phyloP scores from a whole-genome alignment of 441 rosid species.

The Pelargonium fulgidum region DNA sequence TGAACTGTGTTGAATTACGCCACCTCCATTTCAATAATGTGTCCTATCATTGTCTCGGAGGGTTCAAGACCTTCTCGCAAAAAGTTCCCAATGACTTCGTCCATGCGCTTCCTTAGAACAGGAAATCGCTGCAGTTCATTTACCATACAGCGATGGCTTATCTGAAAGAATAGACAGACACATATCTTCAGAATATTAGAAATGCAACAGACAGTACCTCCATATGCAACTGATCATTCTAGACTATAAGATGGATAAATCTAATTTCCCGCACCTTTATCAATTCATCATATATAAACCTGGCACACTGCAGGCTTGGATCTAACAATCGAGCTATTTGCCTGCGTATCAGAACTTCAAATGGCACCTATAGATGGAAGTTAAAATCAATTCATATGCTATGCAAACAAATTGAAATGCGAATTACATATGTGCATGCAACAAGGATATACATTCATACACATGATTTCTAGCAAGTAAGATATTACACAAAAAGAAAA shows the following conservation, averaged over 20 bases:
- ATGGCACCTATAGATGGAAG: conserved; percentile 58
- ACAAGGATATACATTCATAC: not conserved
- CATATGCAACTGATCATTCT: not conserved
- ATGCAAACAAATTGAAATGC: too few species aligned
- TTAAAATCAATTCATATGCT: not conserved
- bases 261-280: conserved; percentile 45
- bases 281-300: conserved; percentile 88
- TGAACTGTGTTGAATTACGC: conserved; percentile 3
- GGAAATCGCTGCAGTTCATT: conserved; percentile 81
- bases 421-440: too few species aligned
- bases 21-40: conserved; percentile 95
- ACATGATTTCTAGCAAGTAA: too few species aligned
- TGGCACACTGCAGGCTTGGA: conserved; percentile 92
- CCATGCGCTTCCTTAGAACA: conserved; percentile 77
- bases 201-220: not conserved
- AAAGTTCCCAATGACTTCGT: conserved; percentile 82
- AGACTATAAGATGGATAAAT: not conserved
- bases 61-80: conserved; percentile 90
- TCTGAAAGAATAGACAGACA: conserved; percentile 40
- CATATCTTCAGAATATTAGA: conserved; percentile 10
- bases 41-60: conserved; percentile 85
- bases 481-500: too few species aligned
- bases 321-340: conserved; percentile 87
- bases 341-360: conserved; percentile 90
- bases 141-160: conserved; percentile 76